These are phyloP conservation scores for Pseudevernia furfuracea DNA, from an alignment of 495 filamentous ascomycete species.

Conservation along the genomic window DNA sequence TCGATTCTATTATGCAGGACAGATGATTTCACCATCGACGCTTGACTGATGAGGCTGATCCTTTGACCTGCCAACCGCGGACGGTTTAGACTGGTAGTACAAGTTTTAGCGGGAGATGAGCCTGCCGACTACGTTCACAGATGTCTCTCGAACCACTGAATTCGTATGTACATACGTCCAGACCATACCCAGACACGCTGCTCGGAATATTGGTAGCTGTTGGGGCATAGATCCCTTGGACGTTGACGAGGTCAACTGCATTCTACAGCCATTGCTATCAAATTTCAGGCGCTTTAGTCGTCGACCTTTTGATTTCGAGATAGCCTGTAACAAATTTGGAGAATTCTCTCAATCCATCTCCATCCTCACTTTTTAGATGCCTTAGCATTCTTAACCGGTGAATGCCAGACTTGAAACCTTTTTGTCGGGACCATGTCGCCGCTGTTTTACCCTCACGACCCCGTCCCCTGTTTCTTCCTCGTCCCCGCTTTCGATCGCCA, in stretches of 20 bases:
- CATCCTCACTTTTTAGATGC: constrained; percentile 12
- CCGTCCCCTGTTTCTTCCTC: constrained; percentile 14
- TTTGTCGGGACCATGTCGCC: constrained; percentile 22
- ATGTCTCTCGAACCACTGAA: background rate
- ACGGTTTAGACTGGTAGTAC: background rate
- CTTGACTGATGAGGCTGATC: background rate
- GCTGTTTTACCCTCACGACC: constrained; percentile 17
- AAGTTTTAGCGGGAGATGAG: background rate
- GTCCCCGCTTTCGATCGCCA: constrained; percentile 7
- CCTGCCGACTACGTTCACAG: background rate
- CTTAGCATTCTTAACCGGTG: constrained; percentile 9
- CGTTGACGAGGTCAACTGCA: background rate
- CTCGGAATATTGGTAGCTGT: background rate
- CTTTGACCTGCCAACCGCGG: background rate
- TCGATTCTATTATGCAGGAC: background rate
- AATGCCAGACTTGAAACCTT: constrained; percentile 8
- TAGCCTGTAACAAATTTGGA: background rate
- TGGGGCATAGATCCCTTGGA: background rate
- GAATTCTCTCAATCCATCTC: constrained; percentile 13
- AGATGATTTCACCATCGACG: background rate
- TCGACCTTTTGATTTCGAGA: background rate
- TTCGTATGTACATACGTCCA: background rate
- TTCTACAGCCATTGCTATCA: background rate
- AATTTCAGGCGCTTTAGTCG: background rate
- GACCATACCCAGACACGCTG: background rate